Base-by-base conservation (phyloP, 2,329 filamentous ascomycete species). In the Fusarium siculi region DNA sequence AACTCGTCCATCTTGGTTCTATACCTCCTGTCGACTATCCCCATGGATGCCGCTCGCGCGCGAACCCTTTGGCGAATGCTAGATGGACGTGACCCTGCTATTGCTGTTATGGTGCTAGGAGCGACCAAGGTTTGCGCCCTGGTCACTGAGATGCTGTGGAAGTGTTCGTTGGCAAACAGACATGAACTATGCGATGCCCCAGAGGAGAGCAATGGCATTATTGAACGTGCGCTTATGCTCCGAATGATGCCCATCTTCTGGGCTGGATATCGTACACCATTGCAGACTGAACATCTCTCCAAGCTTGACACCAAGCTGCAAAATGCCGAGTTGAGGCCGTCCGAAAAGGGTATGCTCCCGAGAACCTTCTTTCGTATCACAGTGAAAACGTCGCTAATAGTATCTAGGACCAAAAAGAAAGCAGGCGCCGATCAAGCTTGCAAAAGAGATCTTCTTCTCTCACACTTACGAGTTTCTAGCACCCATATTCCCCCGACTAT, bases 311-410 rank as follows among this genome's bases (percentile, higher is more conserved):
- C 50, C 15, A 54, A 54, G 2, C 16, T 54, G 23, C 34, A 30
- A 5, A 54, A 54, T 40, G 50, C 50, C 10, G 23, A 54, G 5
- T 18, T 54, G 14, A 40, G 50, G 5, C 34, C 50, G 10, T 14
- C 34, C 5, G 50, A 54, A 10, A 54, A 40, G 18, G 50, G 50
- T 1, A 53, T 4, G 19, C 0, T 18, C 8, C 4, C 8, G 21
- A 37, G 7, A 34, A 16, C 5, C 14, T 34, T 16, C 14, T 6
- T 16, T 16, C 7, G 7, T 25, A 25, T 44, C 7, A 43, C 5
- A 11, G 7, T 0, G 0, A 8, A 23, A 6, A 43, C 5, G 15
- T 5, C 2, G 30, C 30, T 50, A 5, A 34, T 7, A 2, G 16
- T 19, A 5, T 8, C 4, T 7, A 50, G 49, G 49, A 18, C 7